Percentiles rank a stretch among this genome's conserved stretches.
These are phyloP conservation scores for Quercus agrifolia DNA, from an alignment of 306 rosid genomes.

Conservation along the genomic window DNA sequence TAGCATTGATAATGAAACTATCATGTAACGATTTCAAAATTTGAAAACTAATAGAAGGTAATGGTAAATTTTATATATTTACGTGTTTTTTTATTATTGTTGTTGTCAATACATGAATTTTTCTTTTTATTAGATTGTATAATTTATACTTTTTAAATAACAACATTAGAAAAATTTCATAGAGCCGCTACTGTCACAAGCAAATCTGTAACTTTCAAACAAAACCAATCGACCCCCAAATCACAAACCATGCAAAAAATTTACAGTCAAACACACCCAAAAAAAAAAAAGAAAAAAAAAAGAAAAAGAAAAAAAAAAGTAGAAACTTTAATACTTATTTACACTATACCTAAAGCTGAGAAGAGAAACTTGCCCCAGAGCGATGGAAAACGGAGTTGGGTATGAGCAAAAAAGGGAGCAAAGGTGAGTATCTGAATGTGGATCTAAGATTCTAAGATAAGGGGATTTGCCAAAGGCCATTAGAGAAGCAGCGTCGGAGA, in stretches of 20 bases:
- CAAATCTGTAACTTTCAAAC: slow-evolving; percentile 51
- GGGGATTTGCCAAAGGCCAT: slow-evolving; percentile 78
- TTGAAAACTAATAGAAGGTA: no score
- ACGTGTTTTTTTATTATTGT: no score
- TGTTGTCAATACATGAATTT: no score
- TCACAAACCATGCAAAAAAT: no score
- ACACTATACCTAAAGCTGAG: no score
- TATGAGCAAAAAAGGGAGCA: slow-evolving; percentile 73
- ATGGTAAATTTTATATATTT: no score
- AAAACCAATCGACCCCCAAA: neutral
- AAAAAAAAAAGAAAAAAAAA: neutral
- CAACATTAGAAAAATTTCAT: no score
- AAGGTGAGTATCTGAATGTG: slow-evolving; percentile 83
- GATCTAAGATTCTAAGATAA: slow-evolving; percentile 46
- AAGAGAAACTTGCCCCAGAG: neutral
- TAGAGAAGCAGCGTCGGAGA: slow-evolving; percentile 85
- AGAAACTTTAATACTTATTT: neutral
- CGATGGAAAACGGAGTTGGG: slow-evolving; percentile 69
- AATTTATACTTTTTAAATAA: no score
- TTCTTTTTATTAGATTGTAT: no score
- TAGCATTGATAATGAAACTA: no score
- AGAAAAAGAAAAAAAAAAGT: neutral
- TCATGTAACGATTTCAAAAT: no score
- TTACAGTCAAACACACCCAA: neutral
- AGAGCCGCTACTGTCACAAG: slow-evolving; percentile 20